These are phyloP conservation scores for Paraphoma chrysanthemicola DNA, from an alignment of 2,329 filamentous ascomycete species.

Conservation along the genomic window DNA sequence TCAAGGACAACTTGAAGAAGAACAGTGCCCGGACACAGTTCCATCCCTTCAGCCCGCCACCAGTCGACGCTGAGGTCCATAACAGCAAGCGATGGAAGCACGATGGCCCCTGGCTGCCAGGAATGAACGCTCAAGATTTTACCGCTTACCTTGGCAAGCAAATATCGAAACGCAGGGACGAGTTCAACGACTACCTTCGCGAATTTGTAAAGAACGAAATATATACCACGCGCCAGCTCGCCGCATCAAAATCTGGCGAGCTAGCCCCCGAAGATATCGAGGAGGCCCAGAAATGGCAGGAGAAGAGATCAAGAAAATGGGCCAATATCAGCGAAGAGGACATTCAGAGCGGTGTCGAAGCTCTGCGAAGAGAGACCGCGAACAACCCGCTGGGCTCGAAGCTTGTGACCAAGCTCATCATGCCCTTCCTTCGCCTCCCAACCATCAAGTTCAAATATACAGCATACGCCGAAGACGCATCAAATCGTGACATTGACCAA, in stretches of 20 bases:
- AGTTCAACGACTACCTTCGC: slow-evolving; percentile 39
- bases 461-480: slow-evolving; percentile 20
- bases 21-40: slow-evolving; percentile 20
- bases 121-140: slow-evolving; percentile 64
- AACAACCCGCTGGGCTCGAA: slow-evolving; percentile 54
- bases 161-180: slow-evolving; percentile 45
- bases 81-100: slow-evolving; percentile 60
- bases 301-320: slow-evolving; percentile 32
- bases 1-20: slow-evolving; percentile 28
- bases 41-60: slow-evolving; percentile 32
- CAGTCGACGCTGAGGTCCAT: slow-evolving; percentile 28
- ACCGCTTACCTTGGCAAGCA: slow-evolving; percentile 55
- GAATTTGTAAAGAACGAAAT: slow-evolving; percentile 44
- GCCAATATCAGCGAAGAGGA: slow-evolving; percentile 32
- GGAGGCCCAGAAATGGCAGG: slow-evolving; percentile 29
- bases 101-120: slow-evolving; percentile 64
- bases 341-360: slow-evolving; percentile 38
- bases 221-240: slow-evolving; percentile 33
- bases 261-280: slow-evolving; percentile 27
- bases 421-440: slow-evolving; percentile 64
- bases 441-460: slow-evolving; percentile 43
- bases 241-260: slow-evolving; percentile 20
- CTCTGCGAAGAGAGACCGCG: slow-evolving; percentile 57
- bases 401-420: slow-evolving; percentile 59
- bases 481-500: slow-evolving; percentile 36